Evolutionary conservation across 176 grass and related monocot genomes (phyloP).

Genomic region (Cenchrus purpureus): DNA sequence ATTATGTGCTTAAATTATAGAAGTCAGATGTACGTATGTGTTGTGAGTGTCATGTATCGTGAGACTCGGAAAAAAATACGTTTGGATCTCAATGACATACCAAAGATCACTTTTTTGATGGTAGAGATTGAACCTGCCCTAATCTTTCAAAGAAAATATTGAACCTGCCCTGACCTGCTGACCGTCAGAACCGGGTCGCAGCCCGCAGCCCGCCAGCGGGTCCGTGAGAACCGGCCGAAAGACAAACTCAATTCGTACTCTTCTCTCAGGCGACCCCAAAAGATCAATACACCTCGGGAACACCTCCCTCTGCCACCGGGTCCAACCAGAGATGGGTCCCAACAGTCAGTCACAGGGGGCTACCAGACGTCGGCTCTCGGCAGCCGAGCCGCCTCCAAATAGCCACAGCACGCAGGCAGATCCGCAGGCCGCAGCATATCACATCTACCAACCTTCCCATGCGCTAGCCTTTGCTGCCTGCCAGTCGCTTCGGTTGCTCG

Average conservation of each 20-base stretch:
- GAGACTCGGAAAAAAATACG: no score
- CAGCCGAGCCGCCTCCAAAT: slow-evolving; percentile 15
- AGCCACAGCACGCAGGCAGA: no score
- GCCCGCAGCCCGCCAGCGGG: no score
- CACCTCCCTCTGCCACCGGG: not conserved
- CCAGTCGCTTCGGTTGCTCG: slow-evolving; percentile 1
- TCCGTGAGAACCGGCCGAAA: not conserved
- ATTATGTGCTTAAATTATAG: no score
- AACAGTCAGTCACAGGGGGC: not conserved
- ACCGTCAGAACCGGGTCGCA: no score
- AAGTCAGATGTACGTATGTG: no score
- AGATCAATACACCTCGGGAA: not conserved
- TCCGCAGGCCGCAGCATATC: not conserved
- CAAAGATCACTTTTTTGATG: no score
- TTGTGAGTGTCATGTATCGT: no score
- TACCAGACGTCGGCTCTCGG: not conserved
- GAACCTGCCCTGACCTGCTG: no score
- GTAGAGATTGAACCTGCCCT: no score
- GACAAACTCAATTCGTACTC: not conserved
- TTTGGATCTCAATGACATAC: no score
- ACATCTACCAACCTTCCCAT: not conserved
- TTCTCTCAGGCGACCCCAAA: not conserved
- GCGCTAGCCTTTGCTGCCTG: not conserved
- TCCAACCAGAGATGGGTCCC: not conserved
- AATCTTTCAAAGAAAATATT: no score